A percentile compares a stretch with the other conserved stretches of the same genome.
phyloP scores from a whole-genome alignment of 306 rosid species.

The Mimosa pudica region DNA sequence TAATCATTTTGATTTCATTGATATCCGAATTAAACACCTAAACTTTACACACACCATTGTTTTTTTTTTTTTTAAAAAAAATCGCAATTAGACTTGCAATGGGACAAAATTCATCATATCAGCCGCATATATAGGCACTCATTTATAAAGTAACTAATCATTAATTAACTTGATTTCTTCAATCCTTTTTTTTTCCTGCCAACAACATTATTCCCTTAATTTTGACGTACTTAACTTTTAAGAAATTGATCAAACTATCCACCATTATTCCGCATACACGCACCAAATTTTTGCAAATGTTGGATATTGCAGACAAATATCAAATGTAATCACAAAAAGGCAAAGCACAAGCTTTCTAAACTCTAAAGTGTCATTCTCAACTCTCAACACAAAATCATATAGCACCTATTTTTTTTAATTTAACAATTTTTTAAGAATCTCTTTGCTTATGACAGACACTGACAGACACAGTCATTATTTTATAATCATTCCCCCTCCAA shows the following conservation, averaged over 20 bases:
- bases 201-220: no score
- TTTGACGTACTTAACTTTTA: neutral
- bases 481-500: neutral
- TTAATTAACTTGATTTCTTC: neutral
- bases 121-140: neutral
- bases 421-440: neutral
- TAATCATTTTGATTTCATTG: neutral
- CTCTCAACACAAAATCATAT: neutral
- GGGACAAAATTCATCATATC: neutral
- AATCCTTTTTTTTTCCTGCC: no score
- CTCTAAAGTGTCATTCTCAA: neutral
- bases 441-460: neutral
- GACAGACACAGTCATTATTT: neutral
- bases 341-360: neutral
- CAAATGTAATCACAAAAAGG: neutral
- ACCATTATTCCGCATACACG: neutral
- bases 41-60: neutral
- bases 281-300: neutral
- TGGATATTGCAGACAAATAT: neutral
- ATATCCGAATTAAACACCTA: neutral
- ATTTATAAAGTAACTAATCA: neutral
- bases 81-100: neutral
- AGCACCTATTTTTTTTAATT: neutral
- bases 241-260: neutral
- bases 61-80: no score